Evolutionary conservation across 2,329 filamentous ascomycete genomes (phyloP).

Genomic region (Malbranchea zuffiana): DNA sequence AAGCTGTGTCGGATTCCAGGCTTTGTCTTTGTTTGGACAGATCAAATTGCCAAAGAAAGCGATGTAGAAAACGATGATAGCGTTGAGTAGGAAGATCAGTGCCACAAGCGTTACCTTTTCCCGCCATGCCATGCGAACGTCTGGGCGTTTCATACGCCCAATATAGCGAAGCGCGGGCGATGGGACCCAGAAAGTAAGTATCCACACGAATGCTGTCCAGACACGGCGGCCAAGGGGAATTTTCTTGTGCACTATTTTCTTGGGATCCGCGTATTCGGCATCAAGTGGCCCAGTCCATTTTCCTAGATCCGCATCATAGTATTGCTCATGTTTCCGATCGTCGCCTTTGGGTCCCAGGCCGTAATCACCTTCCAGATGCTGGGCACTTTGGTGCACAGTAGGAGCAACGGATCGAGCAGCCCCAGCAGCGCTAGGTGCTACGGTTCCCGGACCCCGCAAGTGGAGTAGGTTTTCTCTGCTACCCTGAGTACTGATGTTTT

Average conservation of each 20-base stretch:
- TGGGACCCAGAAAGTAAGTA: constrained; percentile 86
- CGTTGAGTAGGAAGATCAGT: constrained; percentile 74
- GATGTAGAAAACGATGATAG: constrained; percentile 78
- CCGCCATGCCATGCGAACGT: constrained; percentile 94
- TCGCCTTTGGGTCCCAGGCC: constrained; percentile 82
- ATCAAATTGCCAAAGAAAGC: constrained; percentile 71
- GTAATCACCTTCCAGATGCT: constrained; percentile 66
- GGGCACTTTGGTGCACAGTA: constrained; percentile 46
- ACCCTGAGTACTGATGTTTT: constrained; percentile 51
- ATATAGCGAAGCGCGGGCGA: constrained; percentile 69
- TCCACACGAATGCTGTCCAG: constrained; percentile 79
- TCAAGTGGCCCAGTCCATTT: constrained; percentile 61
- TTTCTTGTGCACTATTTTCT: constrained; percentile 60
- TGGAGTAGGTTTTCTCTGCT: constrained; percentile 64
- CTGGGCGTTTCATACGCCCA: constrained; percentile 92
- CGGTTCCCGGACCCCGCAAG: constrained; percentile 37
- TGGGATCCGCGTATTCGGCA: constrained; percentile 64
- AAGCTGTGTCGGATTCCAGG: constrained; percentile 65
- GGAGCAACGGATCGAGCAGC: constrained; percentile 45
- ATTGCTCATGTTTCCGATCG: constrained; percentile 58
- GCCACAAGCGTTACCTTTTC: constrained; percentile 81
- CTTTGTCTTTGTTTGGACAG: constrained; percentile 87
- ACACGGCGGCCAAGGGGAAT: constrained; percentile 54
- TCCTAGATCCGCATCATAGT: constrained; percentile 57
- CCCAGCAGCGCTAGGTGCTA: constrained; percentile 38